Percentiles rank a stretch among this genome's conserved stretches.
phyloP scores from a whole-genome alignment of 345 rosid species.

The Noccaea bulbosa region DNA sequence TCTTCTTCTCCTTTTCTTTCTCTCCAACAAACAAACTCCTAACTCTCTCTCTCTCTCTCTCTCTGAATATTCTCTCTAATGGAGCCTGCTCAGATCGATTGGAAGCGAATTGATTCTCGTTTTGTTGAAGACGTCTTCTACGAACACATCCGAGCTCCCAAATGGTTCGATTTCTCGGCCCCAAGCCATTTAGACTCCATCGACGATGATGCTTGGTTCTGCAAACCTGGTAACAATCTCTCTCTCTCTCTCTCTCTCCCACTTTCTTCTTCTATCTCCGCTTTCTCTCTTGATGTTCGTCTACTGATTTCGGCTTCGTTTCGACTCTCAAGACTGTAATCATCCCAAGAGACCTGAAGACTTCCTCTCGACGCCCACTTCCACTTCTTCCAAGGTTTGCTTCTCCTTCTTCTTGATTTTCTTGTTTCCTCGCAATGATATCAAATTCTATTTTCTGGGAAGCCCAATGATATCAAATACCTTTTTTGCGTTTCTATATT shows the following conservation, averaged over 20 bases:
- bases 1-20: slow-evolving; percentile 30
- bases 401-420: slow-evolving; percentile 19
- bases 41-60: slow-evolving; percentile 14
- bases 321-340: slow-evolving; percentile 63
- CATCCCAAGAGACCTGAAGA: slow-evolving; percentile 87
- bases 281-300: background rate
- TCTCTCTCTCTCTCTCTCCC: background rate
- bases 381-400: slow-evolving; percentile 46
- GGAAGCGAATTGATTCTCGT: slow-evolving; percentile 78
- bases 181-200: slow-evolving; percentile 38
- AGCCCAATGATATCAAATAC: too few species aligned
- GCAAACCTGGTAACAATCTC: slow-evolving; percentile 65
- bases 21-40: slow-evolving; percentile 24
- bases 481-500: background rate
- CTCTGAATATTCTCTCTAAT: slow-evolving; percentile 40
- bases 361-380: slow-evolving; percentile 59
- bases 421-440: slow-evolving; percentile 15
- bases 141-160: slow-evolving; percentile 86
- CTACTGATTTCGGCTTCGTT: background rate
- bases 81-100: slow-evolving; percentile 95
- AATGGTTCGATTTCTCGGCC: slow-evolving; percentile 80
- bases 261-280: background rate
- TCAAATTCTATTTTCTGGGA: too few species aligned
- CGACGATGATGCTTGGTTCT: slow-evolving; percentile 78
- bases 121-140: slow-evolving; percentile 71